Percentiles rank a stretch among this genome's conserved stretches.
phyloP scores from a whole-genome alignment of 768 basidiomycete species.

The Pleurotus tuoliensis region DNA sequence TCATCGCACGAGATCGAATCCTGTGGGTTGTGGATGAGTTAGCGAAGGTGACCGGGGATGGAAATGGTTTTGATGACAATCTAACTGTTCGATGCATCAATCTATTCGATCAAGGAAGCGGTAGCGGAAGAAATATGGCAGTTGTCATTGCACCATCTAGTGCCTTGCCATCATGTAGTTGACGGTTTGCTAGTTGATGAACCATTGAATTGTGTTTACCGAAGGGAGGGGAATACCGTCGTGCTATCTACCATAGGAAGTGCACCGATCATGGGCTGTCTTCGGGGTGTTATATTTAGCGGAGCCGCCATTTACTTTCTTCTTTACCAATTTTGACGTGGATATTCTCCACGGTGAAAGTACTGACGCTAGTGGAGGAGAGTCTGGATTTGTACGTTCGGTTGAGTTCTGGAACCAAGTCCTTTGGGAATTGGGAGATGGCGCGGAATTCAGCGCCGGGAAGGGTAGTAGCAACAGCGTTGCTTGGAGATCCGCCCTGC shows the following conservation, averaged over 20 bases:
- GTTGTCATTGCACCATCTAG: conserved; percentile 42
- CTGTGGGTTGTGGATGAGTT: conserved; percentile 50
- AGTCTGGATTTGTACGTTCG: conserved; percentile 38
- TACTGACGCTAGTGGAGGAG: conserved; percentile 38
- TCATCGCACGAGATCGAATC: conserved; percentile 60
- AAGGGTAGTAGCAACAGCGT: conserved; percentile 11
- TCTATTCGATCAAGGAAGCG: conserved; percentile 68
- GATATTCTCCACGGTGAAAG: conserved; percentile 52
- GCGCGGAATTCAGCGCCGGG: conserved; percentile 32
- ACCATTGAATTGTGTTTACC: too few species aligned
- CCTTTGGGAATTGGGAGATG: conserved; percentile 48
- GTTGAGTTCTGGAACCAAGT: conserved; percentile 48
- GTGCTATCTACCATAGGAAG: too few species aligned
- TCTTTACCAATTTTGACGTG: conserved; percentile 72
- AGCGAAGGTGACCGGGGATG: conserved; percentile 5
- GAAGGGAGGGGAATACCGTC: too few species aligned
- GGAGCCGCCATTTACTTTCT: conserved; percentile 38
- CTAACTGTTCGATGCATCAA: conserved; percentile 45
- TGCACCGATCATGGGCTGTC: not conserved
- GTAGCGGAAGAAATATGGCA: conserved; percentile 71
- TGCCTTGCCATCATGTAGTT: too few species aligned
- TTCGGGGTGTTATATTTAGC: not conserved
- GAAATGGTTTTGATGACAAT: conserved; percentile 3
- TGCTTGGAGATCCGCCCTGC: conserved; percentile 10
- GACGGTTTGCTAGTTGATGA: too few species aligned